A percentile compares a stretch with the other conserved stretches of the same genome.
These are phyloP conservation scores for Adansonia madagascariensis DNA, from an alignment of 441 rosid species.

Conservation along the genomic window DNA sequence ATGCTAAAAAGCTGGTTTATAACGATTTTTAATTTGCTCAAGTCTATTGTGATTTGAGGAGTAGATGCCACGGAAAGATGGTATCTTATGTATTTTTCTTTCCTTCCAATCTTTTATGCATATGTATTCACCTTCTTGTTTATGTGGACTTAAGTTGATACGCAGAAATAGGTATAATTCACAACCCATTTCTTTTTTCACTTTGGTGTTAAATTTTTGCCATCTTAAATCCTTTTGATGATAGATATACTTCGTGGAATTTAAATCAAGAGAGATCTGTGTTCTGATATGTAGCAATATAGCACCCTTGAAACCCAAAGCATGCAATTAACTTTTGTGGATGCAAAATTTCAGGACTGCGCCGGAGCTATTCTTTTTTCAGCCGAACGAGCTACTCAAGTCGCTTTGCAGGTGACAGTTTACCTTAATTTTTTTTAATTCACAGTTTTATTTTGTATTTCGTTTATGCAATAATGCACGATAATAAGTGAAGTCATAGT, in stretches of 20 bases:
- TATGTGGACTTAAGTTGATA: not conserved
- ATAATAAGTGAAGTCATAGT: not conserved
- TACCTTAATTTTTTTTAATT: not conserved
- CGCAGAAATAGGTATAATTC: not conserved
- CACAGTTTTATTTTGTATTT: not conserved
- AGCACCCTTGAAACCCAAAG: not conserved
- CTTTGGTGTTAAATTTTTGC: not conserved
- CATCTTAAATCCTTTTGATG: not conserved
- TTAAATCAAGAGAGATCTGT: not conserved
- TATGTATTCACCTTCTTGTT: not conserved
- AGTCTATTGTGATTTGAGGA: not conserved
- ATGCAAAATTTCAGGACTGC: slow-evolving; percentile 62
- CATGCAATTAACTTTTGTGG: not conserved
- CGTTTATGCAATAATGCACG: not conserved
- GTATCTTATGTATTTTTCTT: not conserved
- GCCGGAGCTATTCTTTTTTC: slow-evolving; percentile 94
- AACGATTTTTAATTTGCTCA: not conserved
- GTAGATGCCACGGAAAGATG: not conserved
- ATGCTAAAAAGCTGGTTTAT: not conserved
- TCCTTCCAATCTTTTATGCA: not conserved
- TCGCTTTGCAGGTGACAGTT: slow-evolving; percentile 81
- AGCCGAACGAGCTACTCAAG: slow-evolving; percentile 95
- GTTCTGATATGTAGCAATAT: not conserved
- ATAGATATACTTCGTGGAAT: not conserved
- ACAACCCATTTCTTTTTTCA: not conserved